Evolutionary conservation across 768 basidiomycete genomes (phyloP), one percentile per base, ranked within the genome.

Genomic region (Tricholoma terreum): DNA sequence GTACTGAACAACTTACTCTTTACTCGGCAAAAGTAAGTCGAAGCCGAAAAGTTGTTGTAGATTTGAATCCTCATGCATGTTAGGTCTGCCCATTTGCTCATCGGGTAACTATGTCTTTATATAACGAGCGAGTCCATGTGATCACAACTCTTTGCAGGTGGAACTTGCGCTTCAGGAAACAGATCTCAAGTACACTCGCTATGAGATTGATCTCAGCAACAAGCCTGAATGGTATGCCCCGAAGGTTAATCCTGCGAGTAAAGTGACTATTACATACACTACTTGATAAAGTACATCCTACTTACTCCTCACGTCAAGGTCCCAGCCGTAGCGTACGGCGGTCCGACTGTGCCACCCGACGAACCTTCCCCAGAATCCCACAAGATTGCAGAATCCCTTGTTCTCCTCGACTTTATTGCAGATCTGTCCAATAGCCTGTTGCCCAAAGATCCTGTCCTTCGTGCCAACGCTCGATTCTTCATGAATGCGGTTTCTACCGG

Each of bases 141-240:
- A 14, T 34, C 6, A 11, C 11, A 24, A 42, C 43, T 5, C 40
- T 46, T 22, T 14, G 33, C 61, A 86, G 82, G 77, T 77, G 15
- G 81, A 86, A 57, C 73, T 89, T n/a, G 84, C 86, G 1, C 77
- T 89, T 21, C 73, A 76, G 11, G 86, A 88, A 61, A 77, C 80
- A 1, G 74, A 77, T 4, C 74, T 80, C 3, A 61, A 75, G 1
- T 83, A 73, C 66, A 81, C 73, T 19, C 67, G 76, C 12, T 85
- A 73, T 58, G 79, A 86, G 60, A 80, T 89, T 48, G 84, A 87
- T 61, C 69, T 89, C 11, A 50, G 56, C 61, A 84, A 85, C 73
- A 89, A 89, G 71, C 86, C 86, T 1, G 82, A 79, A 50, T 87
- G 86, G 86, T 87, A 85, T 64, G 80, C 80, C 0, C 77, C 80